These are phyloP conservation scores for Ceratocystis lukuohia DNA, from an alignment of 2,329 filamentous ascomycete species.

Conservation along the genomic window DNA sequence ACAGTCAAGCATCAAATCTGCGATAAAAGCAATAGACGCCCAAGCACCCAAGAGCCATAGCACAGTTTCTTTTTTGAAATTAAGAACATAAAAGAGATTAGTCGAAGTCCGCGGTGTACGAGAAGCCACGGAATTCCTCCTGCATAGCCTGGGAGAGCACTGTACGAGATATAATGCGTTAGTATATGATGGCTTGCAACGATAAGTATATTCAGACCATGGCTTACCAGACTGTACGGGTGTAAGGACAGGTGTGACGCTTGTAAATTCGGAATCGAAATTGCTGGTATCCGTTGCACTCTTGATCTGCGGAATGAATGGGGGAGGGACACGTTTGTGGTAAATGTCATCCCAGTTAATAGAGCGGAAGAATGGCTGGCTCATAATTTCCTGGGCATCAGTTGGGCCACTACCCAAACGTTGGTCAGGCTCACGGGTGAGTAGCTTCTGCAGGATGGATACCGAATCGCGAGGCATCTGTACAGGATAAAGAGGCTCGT, in stretches of 20 bases:
- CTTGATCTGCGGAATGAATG: slow-evolving; percentile 81
- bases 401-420: slow-evolving; percentile 88
- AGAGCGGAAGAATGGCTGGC: slow-evolving; percentile 92
- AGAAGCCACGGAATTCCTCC: slow-evolving; percentile 98
- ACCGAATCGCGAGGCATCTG: slow-evolving; percentile 98
- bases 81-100: slow-evolving; percentile 28
- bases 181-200: not conserved
- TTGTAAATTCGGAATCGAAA: slow-evolving; percentile 97
- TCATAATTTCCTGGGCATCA: slow-evolving; percentile 98
- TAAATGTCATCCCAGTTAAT: slow-evolving; percentile 99
- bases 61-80: not conserved
- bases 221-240: slow-evolving; percentile 89
- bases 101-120: slow-evolving; percentile 85
- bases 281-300: slow-evolving; percentile 97
- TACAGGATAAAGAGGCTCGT: slow-evolving; percentile 94
- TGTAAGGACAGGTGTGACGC: slow-evolving; percentile 91
- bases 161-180: slow-evolving; percentile 27
- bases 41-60: not conserved
- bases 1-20: not conserved
- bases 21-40: too few species aligned
- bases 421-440: slow-evolving; percentile 88
- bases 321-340: slow-evolving; percentile 78
- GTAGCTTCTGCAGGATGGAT: slow-evolving; percentile 90
- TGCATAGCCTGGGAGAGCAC: slow-evolving; percentile 98
- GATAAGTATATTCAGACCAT: not conserved